Evolutionary conservation across 257 asterid species (phyloP).

Genomic region (Nicotiana knightiana): DNA sequence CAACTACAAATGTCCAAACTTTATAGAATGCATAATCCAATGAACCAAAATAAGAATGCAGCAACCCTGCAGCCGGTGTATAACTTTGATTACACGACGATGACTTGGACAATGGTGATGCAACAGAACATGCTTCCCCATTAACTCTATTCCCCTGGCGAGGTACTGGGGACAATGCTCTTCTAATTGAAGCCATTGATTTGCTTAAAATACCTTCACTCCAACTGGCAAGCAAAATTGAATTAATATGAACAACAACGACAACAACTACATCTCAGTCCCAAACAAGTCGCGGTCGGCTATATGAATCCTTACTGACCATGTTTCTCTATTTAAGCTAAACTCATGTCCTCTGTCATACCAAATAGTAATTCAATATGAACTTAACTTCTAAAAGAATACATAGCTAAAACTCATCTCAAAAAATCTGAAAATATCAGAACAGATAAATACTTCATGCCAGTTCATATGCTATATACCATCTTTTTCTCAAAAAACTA

Average conservation of each 20-base stretch:
- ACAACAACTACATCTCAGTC: too few relatives aligned
- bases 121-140: conserved; percentile 51
- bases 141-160: conserved; percentile 35
- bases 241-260: too few relatives aligned
- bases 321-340: too few relatives aligned
- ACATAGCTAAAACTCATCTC: neutral
- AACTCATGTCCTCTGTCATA: too few relatives aligned
- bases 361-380: too few relatives aligned
- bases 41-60: conserved; percentile 33
- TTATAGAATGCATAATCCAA: conserved; percentile 46
- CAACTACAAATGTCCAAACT: conserved; percentile 31
- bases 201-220: neutral
- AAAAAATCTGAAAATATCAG: neutral
- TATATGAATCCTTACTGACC: too few relatives aligned
- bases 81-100: conserved; percentile 41
- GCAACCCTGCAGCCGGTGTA: conserved; percentile 21
- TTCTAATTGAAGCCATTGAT: conserved; percentile 62
- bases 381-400: neutral
- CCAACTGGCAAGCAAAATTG: neutral
- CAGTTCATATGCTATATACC: neutral
- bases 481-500: neutral
- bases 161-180: conserved; percentile 59
- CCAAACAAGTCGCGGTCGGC: too few relatives aligned
- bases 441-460: neutral
- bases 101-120: conserved; percentile 58